Conservation (phyloP, 805 yeast species). For the Saccharomycopsis javanensis region DNA sequence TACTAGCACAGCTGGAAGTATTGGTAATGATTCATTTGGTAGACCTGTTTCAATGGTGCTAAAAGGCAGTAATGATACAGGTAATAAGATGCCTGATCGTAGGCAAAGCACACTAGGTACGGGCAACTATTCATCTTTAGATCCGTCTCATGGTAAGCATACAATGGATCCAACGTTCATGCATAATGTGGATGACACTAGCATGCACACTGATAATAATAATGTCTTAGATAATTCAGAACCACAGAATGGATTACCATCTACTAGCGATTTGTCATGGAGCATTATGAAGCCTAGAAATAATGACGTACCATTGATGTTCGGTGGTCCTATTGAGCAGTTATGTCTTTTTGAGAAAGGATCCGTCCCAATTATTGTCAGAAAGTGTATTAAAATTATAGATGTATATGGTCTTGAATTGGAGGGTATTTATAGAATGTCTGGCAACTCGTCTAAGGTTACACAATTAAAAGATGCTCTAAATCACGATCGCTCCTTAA, state of each 20-base stretch:
- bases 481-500: slow-evolving; percentile 64
- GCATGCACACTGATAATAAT: neutral
- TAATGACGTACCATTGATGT: slow-evolving; percentile 32
- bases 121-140: neutral
- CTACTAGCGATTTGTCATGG: slow-evolving; percentile 8
- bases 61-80: neutral
- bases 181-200: neutral
- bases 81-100: neutral
- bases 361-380: slow-evolving; percentile 84
- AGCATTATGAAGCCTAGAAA: neutral
- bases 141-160: neutral
- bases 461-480: slow-evolving; percentile 63
- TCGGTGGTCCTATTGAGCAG: slow-evolving; percentile 76
- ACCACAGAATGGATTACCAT: slow-evolving; percentile 15
- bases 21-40: neutral
- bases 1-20: neutral
- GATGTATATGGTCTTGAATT: slow-evolving; percentile 76
- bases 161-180: neutral
- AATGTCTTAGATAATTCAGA: neutral
- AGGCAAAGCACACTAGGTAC: neutral
- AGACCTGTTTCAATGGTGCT: neutral
- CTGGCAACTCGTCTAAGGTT: slow-evolving; percentile 69
- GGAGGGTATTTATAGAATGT: slow-evolving; percentile 84
- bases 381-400: slow-evolving; percentile 76
- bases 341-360: slow-evolving; percentile 77